A percentile compares a stretch with the other conserved stretches of the same genome.
phyloP scores from a whole-genome alignment of 306 rosid genomes.

The Lathyrus tuberosus region DNA sequence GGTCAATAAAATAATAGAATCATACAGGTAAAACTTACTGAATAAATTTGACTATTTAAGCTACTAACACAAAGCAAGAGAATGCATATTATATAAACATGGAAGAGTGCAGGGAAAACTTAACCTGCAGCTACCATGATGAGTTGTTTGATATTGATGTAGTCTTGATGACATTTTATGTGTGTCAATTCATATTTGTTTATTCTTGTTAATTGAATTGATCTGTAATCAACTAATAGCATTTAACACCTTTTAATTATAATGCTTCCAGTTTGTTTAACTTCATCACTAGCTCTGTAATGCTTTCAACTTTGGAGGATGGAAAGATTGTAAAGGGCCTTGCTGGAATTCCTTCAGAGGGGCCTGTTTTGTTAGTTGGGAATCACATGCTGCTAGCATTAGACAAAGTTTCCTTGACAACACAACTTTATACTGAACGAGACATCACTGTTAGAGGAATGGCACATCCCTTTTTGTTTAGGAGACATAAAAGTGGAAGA shows the following conservation, averaged over 20 bases:
- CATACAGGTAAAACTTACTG: conserved; percentile 48
- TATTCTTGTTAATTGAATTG: conserved; percentile 10
- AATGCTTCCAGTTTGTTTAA: conserved; percentile 48
- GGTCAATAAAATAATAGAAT: conserved; percentile 42
- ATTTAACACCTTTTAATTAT: conserved; percentile 31
- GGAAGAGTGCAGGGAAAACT: conserved; percentile 13
- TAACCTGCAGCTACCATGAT: conserved; percentile 13
- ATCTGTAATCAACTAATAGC: conserved; percentile 20
- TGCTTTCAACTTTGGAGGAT: conserved; percentile 78
- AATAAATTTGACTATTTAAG: conserved; percentile 20
- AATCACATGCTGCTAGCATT: conserved; percentile 87
- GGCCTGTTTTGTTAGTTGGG: conserved; percentile 89
- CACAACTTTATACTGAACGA: conserved; percentile 49
- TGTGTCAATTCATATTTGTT: conserved; percentile 22
- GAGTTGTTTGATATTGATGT: conserved; percentile 18
- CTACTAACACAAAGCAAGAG: conserved; percentile 9
- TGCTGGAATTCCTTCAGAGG: conserved; percentile 83
- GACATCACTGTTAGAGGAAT: conserved; percentile 69
- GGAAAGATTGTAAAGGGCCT: conserved; percentile 81
- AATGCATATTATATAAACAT: neutral
- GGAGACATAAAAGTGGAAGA: conserved; percentile 38
- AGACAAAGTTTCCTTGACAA: conserved; percentile 60
- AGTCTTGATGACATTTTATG: neutral
- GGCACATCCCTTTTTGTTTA: conserved; percentile 83
- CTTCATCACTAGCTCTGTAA: conserved; percentile 61